phyloP scores from a whole-genome alignment of 805 yeast genomes.

The Metschnikowia cerradonensis region DNA sequence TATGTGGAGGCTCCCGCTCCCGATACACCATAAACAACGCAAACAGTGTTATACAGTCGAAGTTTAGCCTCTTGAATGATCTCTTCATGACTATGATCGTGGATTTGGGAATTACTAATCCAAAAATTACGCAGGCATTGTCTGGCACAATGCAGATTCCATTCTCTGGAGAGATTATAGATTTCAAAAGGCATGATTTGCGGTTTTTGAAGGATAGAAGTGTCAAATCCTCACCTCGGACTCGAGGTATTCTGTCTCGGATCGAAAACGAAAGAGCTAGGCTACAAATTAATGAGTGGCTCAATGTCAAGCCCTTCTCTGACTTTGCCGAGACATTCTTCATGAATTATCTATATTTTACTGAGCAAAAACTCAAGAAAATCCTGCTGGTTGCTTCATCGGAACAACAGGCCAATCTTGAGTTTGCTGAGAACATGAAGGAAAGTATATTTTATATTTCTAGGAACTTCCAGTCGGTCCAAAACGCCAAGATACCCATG shows the following conservation, averaged over 20 bases:
- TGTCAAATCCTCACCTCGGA: neutral
- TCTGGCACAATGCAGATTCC: slow-evolving; percentile 5
- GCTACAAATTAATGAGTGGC: slow-evolving; percentile 36
- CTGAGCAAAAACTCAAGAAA: slow-evolving; percentile 6
- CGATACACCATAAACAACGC: slow-evolving; percentile 2
- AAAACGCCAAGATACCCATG: slow-evolving; percentile 11
- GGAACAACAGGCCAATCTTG: slow-evolving; percentile 18
- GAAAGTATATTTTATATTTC: slow-evolving; percentile 20
- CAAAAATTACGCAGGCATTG: neutral
- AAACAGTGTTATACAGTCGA: slow-evolving; percentile 6
- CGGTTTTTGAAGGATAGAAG: slow-evolving; percentile 19
- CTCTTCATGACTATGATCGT: slow-evolving; percentile 6
- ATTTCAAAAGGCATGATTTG: slow-evolving; percentile 35
- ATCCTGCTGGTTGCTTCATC: slow-evolving; percentile 9
- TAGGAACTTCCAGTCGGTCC: slow-evolving; percentile 17
- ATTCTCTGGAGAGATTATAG: slow-evolving; percentile 30
- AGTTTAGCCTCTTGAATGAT: slow-evolving; percentile 5
- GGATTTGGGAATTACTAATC: slow-evolving; percentile 1
- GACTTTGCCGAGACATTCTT: slow-evolving; percentile 24
- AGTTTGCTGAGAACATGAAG: slow-evolving; percentile 19
- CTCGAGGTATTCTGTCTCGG: slow-evolving; percentile 1
- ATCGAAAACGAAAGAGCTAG: slow-evolving; percentile 8
- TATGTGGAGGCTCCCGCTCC: slow-evolving; percentile 10
- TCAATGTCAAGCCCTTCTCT: slow-evolving; percentile 33
- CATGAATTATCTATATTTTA: slow-evolving; percentile 12